phyloP scores from a whole-genome alignment of 495 filamentous ascomycete species.

The Cercophora newfieldiana region DNA sequence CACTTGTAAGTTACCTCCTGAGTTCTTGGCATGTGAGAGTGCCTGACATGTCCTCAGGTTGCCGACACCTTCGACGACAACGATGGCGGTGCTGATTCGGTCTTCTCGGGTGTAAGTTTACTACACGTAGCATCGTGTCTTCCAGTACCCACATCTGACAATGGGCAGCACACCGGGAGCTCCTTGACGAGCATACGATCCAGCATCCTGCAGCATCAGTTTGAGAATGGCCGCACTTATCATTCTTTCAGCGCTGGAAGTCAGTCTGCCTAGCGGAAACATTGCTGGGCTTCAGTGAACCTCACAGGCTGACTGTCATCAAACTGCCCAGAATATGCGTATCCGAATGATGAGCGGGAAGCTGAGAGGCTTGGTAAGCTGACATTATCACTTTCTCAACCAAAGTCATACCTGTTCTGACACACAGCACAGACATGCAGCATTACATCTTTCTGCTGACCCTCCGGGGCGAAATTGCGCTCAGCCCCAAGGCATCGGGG shows the following conservation, averaged over 20 bases:
- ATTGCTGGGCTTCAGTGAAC: background rate
- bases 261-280: background rate
- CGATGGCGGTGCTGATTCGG: background rate
- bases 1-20: background rate
- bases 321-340: conserved; percentile 1
- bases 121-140: too few species aligned
- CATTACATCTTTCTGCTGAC: conserved; percentile 3
- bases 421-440: background rate
- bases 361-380: background rate
- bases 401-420: background rate
- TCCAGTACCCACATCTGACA: too few species aligned
- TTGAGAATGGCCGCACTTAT: conserved; percentile 9
- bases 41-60: background rate
- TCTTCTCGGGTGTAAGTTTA: background rate
- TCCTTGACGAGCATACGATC: background rate
- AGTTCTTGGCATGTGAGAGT: too few species aligned
- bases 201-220: background rate
- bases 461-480: background rate
- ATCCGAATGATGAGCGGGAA: background rate
- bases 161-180: background rate
- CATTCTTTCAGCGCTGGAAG: conserved; percentile 10
- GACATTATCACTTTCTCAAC: background rate
- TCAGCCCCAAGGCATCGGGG: conserved; percentile 2
- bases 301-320: too few species aligned
- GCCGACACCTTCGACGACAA: background rate